These are phyloP conservation scores for Arthromyces matolae DNA, from an alignment of 768 basidiomycete species.

Conservation along the genomic window DNA sequence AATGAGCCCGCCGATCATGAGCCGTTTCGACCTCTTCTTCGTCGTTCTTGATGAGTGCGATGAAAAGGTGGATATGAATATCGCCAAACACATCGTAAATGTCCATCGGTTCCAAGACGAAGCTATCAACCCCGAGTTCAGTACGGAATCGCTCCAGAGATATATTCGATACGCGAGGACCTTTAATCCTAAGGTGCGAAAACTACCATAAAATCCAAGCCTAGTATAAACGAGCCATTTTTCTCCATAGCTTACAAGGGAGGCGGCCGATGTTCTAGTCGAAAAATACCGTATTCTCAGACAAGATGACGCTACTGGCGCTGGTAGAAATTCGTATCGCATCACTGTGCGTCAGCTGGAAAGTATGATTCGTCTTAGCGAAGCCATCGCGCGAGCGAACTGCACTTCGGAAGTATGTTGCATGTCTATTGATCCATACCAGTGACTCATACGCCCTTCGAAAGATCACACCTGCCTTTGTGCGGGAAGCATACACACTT, in stretches of 20 bases:
- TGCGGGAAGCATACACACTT: conserved; percentile 92
- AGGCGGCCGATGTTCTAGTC: conserved; percentile 88
- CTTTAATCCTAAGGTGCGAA: conserved; percentile 88
- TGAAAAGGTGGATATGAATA: conserved; percentile 85
- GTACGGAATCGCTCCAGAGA: conserved; percentile 91
- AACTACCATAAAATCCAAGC: neutral
- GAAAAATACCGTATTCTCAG: conserved; percentile 91
- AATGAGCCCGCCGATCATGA: conserved; percentile 99
- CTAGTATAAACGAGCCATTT: neutral
- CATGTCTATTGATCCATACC: neutral
- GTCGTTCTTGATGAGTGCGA: conserved; percentile 97
- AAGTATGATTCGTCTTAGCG: conserved; percentile 96
- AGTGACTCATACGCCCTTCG: neutral
- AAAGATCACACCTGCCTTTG: conserved; percentile 90
- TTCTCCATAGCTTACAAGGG: conserved; percentile 85
- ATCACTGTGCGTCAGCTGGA: conserved; percentile 98
- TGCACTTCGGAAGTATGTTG: conserved; percentile 80
- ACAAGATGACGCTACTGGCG: conserved; percentile 88
- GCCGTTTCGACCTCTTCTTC: conserved; percentile 96
- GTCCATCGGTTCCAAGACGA: conserved; percentile 94
- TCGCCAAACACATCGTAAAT: conserved; percentile 96
- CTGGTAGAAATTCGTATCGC: conserved; percentile 88
- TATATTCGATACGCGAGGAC: conserved; percentile 98
- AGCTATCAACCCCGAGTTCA: conserved; percentile 95
- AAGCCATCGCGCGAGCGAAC: conserved; percentile 96